Evolutionary conservation across 495 filamentous ascomycete species (phyloP).

Genomic region (Tirmania nivea): DNA sequence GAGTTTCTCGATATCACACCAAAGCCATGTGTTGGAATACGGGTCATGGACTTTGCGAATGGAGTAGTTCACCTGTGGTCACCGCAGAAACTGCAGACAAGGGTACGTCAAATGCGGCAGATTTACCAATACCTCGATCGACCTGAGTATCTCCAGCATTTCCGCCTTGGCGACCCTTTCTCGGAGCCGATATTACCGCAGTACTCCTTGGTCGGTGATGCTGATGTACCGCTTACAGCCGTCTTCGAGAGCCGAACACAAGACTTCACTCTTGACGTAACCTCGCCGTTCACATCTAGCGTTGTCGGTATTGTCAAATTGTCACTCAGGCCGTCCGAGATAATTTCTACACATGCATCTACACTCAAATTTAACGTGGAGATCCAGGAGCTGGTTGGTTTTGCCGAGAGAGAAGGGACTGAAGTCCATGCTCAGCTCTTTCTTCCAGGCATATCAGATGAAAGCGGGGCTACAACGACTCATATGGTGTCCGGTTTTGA

Average conservation of each 20-base stretch:
- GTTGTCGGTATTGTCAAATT: slow-evolving; percentile 76
- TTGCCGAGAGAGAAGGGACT: slow-evolving; percentile 87
- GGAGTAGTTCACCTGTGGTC: slow-evolving; percentile 84
- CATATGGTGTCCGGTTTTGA: slow-evolving; percentile 90
- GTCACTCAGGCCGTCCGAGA: slow-evolving; percentile 74
- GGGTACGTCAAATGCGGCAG: slow-evolving; percentile 79
- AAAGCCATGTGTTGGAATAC: slow-evolving; percentile 79
- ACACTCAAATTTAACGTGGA: slow-evolving; percentile 97
- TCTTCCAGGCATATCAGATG: slow-evolving; percentile 76
- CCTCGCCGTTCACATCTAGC: slow-evolving; percentile 77
- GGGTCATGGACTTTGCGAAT: slow-evolving; percentile 81
- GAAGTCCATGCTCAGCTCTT: slow-evolving; percentile 93
- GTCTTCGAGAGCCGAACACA: slow-evolving; percentile 92
- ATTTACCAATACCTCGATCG: slow-evolving; percentile 90
- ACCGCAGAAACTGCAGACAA: slow-evolving; percentile 68
- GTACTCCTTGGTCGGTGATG: slow-evolving; percentile 83
- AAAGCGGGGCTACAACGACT: slow-evolving; percentile 79
- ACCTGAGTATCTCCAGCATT: slow-evolving; percentile 74
- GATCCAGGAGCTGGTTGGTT: slow-evolving; percentile 92
- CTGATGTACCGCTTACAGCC: slow-evolving; percentile 75
- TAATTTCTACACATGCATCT: slow-evolving; percentile 55
- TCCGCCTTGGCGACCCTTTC: slow-evolving; percentile 65
- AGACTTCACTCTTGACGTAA: slow-evolving; percentile 75
- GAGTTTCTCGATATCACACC: slow-evolving; percentile 54
- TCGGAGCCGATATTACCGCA: slow-evolving; percentile 72